Evolutionary conservation across 116 monocot species (phyloP).

Genomic region (Thalassia testudinum): DNA sequence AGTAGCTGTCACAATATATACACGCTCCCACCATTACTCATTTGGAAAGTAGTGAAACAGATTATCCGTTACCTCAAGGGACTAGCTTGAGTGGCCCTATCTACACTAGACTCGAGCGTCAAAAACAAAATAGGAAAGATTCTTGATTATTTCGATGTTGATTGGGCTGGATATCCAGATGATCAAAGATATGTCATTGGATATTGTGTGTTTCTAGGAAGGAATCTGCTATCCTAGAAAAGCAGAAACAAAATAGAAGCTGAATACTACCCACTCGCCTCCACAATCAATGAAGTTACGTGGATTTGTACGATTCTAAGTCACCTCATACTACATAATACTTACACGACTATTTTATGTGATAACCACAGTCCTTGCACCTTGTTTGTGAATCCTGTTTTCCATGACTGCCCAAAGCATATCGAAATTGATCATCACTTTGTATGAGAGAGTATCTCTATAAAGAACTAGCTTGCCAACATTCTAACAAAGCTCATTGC

Average conservation of each 20-base stretch:
- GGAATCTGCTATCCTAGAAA: neutral
- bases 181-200: neutral
- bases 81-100: too few species aligned
- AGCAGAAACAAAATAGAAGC: neutral
- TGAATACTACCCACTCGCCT: neutral
- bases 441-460: too few species aligned
- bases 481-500: too few species aligned
- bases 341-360: neutral
- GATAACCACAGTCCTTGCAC: too few species aligned
- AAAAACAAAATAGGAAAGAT: neutral
- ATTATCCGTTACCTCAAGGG: neutral
- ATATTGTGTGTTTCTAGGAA: neutral
- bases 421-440: neutral
- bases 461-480: too few species aligned
- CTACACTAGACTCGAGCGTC: neutral
- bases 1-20: neutral
- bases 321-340: neutral
- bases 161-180: slow-evolving; percentile 2
- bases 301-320: neutral
- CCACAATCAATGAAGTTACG: neutral
- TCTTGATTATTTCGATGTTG: neutral
- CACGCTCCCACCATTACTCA: neutral
- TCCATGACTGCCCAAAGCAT: neutral
- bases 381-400: too few species aligned
- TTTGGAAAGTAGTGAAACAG: neutral